phyloP scores from a whole-genome alignment of 129 eudicot genomes.

The Solidago caesia region DNA sequence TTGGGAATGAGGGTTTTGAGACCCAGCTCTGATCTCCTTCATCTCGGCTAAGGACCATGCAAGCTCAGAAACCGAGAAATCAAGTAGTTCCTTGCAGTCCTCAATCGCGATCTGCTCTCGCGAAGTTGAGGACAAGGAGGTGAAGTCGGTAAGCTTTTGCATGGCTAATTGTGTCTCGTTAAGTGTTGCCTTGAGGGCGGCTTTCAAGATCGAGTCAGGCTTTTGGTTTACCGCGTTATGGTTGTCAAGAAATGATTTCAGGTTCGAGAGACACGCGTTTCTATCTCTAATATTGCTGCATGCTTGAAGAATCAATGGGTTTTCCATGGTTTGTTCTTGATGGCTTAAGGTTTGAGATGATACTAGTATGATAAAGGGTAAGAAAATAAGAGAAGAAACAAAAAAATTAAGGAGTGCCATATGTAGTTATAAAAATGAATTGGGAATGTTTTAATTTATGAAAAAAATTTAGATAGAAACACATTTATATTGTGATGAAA shows the following conservation, averaged over 20 bases:
- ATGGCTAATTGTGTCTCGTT: conserved; percentile 56
- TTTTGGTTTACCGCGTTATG: conserved; percentile 19
- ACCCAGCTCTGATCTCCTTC: conserved; percentile 54
- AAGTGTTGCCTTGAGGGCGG: conserved; percentile 64
- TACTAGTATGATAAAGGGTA: conserved; percentile 26
- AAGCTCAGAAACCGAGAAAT: conserved; percentile 80
- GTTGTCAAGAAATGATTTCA: conserved; percentile 45
- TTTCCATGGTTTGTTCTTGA: conserved; percentile 38
- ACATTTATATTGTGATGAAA: conserved; percentile 24
- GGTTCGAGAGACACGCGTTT: conserved; percentile 50
- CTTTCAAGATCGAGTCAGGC: conserved; percentile 57
- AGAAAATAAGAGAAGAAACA: conserved; percentile 30
- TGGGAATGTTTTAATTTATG: not conserved
- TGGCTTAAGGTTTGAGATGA: conserved; percentile 33
- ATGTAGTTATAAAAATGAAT: not conserved
- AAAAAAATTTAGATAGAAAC: not conserved
- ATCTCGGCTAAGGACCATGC: conserved; percentile 77
- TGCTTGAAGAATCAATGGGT: conserved; percentile 58
- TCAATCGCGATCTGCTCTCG: conserved; percentile 89
- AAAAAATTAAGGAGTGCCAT: conserved; percentile 32
- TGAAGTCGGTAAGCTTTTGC: conserved; percentile 50
- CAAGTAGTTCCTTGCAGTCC: conserved; percentile 88
- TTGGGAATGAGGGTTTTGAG: conserved; percentile 35
- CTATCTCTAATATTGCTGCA: conserved; percentile 55
- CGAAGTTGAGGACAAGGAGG: conserved; percentile 46